These are phyloP conservation scores for Microsporum ferrugineum DNA, from an alignment of 2,329 filamentous ascomycete genomes.

Conservation along the genomic window DNA sequence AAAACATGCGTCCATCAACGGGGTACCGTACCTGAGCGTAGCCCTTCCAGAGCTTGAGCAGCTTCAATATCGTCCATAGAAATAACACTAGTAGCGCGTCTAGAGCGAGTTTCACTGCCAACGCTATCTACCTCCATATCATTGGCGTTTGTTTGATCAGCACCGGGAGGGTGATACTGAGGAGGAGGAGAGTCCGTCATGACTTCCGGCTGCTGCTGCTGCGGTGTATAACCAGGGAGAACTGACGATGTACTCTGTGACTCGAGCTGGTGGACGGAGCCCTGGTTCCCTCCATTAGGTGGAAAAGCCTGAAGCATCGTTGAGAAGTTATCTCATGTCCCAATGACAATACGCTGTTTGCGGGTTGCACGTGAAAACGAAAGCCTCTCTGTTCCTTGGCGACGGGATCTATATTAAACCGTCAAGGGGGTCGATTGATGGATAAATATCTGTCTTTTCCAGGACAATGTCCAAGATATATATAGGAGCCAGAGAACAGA, in stretches of 20 bases:
- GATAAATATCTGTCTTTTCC: background rate
- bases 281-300: background rate
- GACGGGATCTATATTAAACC: background rate
- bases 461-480: background rate
- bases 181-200: slow-evolving; percentile 1
- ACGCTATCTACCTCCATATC: slow-evolving; percentile 32
- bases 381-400: background rate
- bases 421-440: too few species aligned
- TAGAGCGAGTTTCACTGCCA: slow-evolving; percentile 30
- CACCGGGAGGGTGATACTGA: background rate
- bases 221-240: background rate
- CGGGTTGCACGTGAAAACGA: background rate
- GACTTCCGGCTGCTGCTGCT: background rate
- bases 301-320: background rate
- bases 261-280: background rate
- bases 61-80: slow-evolving; percentile 46
- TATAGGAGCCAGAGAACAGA: background rate
- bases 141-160: background rate
- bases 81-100: slow-evolving; percentile 35
- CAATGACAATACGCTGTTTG: background rate
- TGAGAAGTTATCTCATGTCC: background rate
- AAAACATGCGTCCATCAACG: background rate
- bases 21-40: slow-evolving; percentile 51
- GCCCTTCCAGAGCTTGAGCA: slow-evolving; percentile 62
- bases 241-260: background rate